These are phyloP conservation scores for Hippophae gyantsensis DNA, from an alignment of 306 rosid genomes.

Conservation along the genomic window DNA sequence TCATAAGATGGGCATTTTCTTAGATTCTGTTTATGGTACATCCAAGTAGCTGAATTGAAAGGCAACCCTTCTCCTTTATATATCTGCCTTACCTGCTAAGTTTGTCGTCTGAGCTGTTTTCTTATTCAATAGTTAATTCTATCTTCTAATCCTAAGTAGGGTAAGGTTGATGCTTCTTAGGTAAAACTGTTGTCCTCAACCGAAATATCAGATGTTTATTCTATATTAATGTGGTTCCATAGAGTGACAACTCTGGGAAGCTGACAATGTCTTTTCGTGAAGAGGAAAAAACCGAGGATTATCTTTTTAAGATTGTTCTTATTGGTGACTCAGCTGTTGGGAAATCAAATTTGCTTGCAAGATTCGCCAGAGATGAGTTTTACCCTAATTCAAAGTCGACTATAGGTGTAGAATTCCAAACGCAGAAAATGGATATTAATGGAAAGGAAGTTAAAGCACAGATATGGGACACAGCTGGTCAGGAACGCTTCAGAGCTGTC, in stretches of 20 bases:
- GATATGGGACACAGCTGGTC: slow-evolving; percentile 95
- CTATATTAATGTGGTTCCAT: slow-evolving; percentile 30
- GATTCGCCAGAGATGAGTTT: slow-evolving; percentile 89
- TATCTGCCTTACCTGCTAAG: slow-evolving; percentile 26
- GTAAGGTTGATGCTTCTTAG: slow-evolving; percentile 20
- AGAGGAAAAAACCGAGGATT: slow-evolving; percentile 82
- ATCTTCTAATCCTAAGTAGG: slow-evolving; percentile 23
- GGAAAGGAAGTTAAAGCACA: slow-evolving; percentile 88
- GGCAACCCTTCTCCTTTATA: slow-evolving; percentile 13
- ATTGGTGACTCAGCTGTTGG: slow-evolving; percentile 92
- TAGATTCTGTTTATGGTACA: slow-evolving; percentile 13
- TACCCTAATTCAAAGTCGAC: slow-evolving; percentile 87
- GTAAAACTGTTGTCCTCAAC: slow-evolving; percentile 24
- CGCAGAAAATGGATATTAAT: slow-evolving; percentile 69
- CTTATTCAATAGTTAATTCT: slow-evolving; percentile 26
- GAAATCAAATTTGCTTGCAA: slow-evolving; percentile 82
- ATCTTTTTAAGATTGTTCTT: slow-evolving; percentile 88
- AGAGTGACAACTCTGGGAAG: slow-evolving; percentile 30
- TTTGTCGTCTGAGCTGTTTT: slow-evolving; percentile 19
- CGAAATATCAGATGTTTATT: slow-evolving; percentile 27
- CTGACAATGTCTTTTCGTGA: slow-evolving; percentile 46
- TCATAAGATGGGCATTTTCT: slow-evolving; percentile 21
- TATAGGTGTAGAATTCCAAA: slow-evolving; percentile 89
- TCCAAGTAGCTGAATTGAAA: slow-evolving; percentile 11
- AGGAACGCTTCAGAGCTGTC: slow-evolving; percentile 89